Conservation (phyloP, 2,329 filamentous ascomycete genomes). For the Neonectria faginata region DNA sequence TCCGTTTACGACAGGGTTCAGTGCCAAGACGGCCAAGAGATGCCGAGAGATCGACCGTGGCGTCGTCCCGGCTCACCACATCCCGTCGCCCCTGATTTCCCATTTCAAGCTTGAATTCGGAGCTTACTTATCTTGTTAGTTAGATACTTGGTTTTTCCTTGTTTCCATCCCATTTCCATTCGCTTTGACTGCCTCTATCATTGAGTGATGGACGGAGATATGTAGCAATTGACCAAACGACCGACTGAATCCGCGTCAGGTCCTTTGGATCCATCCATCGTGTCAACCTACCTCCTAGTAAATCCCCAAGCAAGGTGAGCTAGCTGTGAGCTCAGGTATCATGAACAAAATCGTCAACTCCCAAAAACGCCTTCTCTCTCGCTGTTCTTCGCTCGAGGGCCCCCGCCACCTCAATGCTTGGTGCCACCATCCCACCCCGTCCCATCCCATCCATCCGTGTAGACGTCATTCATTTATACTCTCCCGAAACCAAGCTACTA, state of each 20-base stretch:
- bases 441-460: slow-evolving; percentile 4
- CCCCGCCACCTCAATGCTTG: slow-evolving; percentile 11
- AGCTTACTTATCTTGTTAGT: not conserved
- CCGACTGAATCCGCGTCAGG: not conserved
- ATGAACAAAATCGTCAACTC: slow-evolving; percentile 39
- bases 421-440: slow-evolving; percentile 1
- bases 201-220: not conserved
- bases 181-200: not conserved
- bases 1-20: slow-evolving; percentile 4
- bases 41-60: slow-evolving; percentile 41
- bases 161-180: not conserved
- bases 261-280: not conserved
- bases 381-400: slow-evolving; percentile 19
- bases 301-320: slow-evolving; percentile 34
- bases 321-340: slow-evolving; percentile 45
- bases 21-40: slow-evolving; percentile 42
- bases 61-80: not conserved
- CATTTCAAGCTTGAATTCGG: not conserved
- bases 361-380: slow-evolving; percentile 38
- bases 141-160: no score
- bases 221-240: not conserved
- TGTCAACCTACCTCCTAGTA: not conserved
- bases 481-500: slow-evolving; percentile 12
- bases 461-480: slow-evolving; percentile 11
- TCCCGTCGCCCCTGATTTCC: slow-evolving; percentile 7